Evolutionary conservation across 345 rosid species (phyloP), one percentile per base, ranked within the genome.

Genomic region (Rhodamnia argentea): DNA sequence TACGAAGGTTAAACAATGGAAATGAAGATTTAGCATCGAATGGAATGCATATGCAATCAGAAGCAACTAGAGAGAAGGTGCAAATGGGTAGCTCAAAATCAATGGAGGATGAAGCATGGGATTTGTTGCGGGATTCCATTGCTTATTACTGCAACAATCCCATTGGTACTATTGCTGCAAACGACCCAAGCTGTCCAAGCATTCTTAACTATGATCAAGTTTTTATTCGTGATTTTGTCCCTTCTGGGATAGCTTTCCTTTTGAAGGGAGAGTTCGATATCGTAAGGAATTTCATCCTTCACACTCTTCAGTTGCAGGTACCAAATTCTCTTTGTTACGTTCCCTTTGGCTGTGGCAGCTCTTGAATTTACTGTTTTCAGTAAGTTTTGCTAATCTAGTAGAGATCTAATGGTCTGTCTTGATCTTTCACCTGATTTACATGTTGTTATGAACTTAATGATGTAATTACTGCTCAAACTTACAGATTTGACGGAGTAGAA

Each of bases 291-390:
- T 96, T 96, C 92, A 94, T 96, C 89, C 98, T 96, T 83, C 93
- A 96, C 89, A 96, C 98, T 40, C 97, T 96, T 85, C 99, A 96
- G 55, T 91, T 96, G 92, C 98, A 96, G 98, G 99, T 96, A 90
- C 84, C 62, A 5, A 37, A 84, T 64, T 82, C 58, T 84, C 57
- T 54, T 47, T 44, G 3, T 62, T 62, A 62, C 40, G 27, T 62
- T 27, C 40, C 20, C 40, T 52, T 50, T 83, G 86, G 82, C 2
- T 4, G 81, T 70, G 50, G 10, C 23, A 52, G 55, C 6, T 82
- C 83, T 44, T 50, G 55, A 32, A 4, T 44, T 82, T 13, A 24
- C 40, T 50, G 29, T 82, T 15, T 4, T 23, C 84, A 26, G 57
- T 23, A 82, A n/a, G 37, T 82, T 82, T 70, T 70, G 47, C 47